Evolutionary conservation across 148 eudicot species (phyloP).

Genomic region (Persicaria tinctoria): DNA sequence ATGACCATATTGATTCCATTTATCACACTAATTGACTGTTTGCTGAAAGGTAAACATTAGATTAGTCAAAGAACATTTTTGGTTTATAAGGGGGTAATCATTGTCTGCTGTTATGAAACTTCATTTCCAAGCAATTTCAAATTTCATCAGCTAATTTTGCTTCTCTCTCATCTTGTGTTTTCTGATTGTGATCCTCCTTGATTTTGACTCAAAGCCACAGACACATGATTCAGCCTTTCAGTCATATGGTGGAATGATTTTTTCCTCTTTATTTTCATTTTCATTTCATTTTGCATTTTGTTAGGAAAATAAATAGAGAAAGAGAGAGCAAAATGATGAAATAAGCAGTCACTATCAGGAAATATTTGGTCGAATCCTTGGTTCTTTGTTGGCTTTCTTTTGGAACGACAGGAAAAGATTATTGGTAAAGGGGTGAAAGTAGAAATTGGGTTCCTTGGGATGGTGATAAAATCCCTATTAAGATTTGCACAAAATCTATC

Average conservation of each 20-base stretch:
- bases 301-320: neutral
- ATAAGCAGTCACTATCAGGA: constrained; percentile 5
- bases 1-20: neutral
- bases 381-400: constrained; percentile 9
- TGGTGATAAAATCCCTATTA: neutral
- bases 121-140: constrained; percentile 10
- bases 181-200: constrained; percentile 11
- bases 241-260: constrained; percentile 9
- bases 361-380: constrained; percentile 9
- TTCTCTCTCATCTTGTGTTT: neutral
- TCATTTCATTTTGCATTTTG: neutral
- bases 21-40: neutral
- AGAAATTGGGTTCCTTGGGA: neutral
- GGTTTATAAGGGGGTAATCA: neutral
- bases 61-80: neutral
- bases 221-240: constrained; percentile 2
- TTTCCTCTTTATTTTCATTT: neutral
- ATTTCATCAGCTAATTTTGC: neutral
- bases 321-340: constrained; percentile 1
- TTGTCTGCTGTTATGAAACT: neutral
- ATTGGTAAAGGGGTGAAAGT: neutral
- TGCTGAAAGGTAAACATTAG: neutral
- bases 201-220: constrained; percentile 5
- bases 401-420: neutral
- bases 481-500: neutral